These are phyloP conservation scores for Thalassiosira hispida DNA, from an alignment of 352 stramenopile species.

Conservation along the genomic window DNA sequence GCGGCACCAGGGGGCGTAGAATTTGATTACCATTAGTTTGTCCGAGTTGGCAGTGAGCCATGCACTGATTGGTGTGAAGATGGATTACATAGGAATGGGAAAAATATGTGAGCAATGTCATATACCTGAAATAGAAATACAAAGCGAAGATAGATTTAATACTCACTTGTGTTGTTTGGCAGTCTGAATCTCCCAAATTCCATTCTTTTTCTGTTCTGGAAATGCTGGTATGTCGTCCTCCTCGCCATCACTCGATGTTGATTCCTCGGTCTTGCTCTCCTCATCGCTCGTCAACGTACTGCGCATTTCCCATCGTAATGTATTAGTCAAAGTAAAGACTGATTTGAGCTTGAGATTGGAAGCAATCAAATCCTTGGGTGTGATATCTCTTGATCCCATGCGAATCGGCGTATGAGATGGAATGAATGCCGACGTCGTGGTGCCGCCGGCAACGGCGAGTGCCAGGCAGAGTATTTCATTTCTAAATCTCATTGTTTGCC, in stretches of 20 bases:
- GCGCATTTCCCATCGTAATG: constrained; percentile 25
- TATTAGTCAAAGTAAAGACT: constrained; percentile 8
- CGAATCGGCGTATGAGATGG: constrained; percentile 4
- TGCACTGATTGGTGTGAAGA: constrained; percentile 42
- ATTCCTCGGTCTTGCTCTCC: constrained; percentile 3
- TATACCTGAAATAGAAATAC: not conserved
- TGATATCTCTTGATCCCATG: not conserved
- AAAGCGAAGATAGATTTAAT: not conserved
- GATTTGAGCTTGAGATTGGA: constrained; percentile 4
- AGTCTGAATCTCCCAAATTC: constrained; percentile 58
- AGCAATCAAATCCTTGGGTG: constrained; percentile 10
- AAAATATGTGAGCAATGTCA: not conserved
- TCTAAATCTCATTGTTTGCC: constrained; percentile 32
- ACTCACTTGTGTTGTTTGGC: constrained; percentile 58
- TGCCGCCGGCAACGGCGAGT: constrained; percentile 3
- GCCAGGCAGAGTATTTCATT: constrained; percentile 38
- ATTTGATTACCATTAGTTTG: constrained; percentile 85
- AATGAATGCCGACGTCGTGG: constrained; percentile 12
- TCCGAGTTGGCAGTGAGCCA: constrained; percentile 65
- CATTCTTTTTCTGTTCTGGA: constrained; percentile 31
- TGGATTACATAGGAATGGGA: no score
- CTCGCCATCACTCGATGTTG: not conserved
- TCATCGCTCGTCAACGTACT: constrained; percentile 43
- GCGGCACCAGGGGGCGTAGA: constrained; percentile 85
- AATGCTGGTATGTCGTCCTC: constrained; percentile 41